Evolutionary conservation across 1,284 basidiomycete species (phyloP).

Genomic region (Leccinum subatratum): DNA sequence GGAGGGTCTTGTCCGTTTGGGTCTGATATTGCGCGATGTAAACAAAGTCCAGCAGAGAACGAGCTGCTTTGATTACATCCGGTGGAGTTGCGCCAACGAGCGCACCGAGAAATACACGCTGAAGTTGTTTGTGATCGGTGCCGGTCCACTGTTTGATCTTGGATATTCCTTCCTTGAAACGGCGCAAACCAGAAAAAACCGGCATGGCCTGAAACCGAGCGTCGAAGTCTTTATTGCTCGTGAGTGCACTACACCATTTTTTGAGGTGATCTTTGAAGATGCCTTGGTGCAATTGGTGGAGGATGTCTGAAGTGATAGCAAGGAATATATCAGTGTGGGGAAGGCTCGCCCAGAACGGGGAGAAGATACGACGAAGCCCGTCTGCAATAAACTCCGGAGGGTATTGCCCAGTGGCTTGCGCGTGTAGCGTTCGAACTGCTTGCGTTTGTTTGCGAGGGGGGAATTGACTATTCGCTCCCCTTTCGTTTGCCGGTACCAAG

Average conservation of each 20-base stretch:
- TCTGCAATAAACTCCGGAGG: slow-evolving; percentile 2
- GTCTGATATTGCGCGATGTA: background rate
- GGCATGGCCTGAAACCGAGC: background rate
- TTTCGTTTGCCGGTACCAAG: background rate
- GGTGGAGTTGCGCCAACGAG: background rate
- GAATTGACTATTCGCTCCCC: background rate
- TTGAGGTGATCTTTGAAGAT: slow-evolving; percentile 8
- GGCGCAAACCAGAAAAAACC: background rate
- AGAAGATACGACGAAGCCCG: background rate
- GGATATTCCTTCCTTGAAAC: slow-evolving; percentile 1
- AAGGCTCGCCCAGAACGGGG: background rate
- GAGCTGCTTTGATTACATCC: fast-evolving
- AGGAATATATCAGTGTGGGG: background rate
- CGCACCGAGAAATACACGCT: background rate
- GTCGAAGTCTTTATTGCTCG: background rate
- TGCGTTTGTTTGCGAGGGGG: background rate
- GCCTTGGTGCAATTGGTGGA: slow-evolving; percentile 1
- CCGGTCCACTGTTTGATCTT: slow-evolving; percentile 1
- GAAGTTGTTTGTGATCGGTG: background rate
- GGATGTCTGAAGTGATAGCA: background rate
- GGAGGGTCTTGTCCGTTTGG: background rate
- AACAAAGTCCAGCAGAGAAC: background rate
- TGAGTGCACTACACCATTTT: background rate
- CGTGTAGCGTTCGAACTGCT: background rate
- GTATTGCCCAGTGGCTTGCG: background rate